Conservation (phyloP, 2,329 filamentous ascomycete genomes). For the Venturiaceae sp. region DNA sequence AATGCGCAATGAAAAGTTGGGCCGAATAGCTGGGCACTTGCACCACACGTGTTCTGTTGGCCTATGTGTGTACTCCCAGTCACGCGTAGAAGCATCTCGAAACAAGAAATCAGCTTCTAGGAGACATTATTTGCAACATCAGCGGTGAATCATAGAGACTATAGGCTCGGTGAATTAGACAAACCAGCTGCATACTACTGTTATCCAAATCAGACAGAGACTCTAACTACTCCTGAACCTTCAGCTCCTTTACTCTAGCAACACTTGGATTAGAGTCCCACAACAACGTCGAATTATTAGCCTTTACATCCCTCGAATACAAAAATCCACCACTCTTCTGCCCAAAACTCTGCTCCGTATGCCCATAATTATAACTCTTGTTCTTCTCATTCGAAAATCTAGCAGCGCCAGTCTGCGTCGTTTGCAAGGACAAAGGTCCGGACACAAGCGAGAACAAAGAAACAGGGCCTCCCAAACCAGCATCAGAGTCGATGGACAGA, state of each 20-base stretch:
- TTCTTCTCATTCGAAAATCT: not conserved
- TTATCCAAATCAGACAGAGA: no score
- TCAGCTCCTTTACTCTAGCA: not conserved
- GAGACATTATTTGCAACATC: no score
- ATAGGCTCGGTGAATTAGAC: no score
- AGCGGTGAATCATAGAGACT: no score
- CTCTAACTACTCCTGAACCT: not conserved
- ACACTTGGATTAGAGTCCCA: not conserved
- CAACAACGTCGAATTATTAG: not conserved
- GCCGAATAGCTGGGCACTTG: no score
- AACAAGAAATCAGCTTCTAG: no score
- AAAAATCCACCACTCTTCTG: conserved; percentile 1
- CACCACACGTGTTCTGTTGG: no score
- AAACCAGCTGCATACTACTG: no score
- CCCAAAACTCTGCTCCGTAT: not conserved
- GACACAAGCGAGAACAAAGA: not conserved
- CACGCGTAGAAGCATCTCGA: no score
- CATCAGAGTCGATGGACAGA: not conserved
- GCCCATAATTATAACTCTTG: not conserved
- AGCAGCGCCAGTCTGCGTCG: not conserved
- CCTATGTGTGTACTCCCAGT: no score
- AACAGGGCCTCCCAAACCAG: not conserved
- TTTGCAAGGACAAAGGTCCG: not conserved
- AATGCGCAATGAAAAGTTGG: no score
- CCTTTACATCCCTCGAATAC: not conserved